These are phyloP conservation scores for Sextonia rubra DNA, from an alignment of 164 flowering plant genomes.

Conservation along the genomic window DNA sequence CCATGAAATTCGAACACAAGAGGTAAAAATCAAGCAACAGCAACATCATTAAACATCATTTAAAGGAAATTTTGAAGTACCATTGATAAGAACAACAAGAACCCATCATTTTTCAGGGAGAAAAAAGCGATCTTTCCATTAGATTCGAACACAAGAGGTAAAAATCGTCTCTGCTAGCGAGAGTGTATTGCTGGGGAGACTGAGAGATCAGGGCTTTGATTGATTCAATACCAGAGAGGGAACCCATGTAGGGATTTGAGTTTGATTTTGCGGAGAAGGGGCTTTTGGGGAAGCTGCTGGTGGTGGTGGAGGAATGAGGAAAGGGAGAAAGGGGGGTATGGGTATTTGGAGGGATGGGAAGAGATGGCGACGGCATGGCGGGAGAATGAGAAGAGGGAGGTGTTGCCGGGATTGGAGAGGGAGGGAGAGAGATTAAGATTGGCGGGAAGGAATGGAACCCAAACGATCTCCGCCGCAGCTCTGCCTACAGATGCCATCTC, in stretches of 20 bases:
- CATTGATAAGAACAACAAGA: no score
- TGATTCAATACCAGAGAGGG: slow-evolving; percentile 25
- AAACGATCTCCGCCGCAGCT: slow-evolving; percentile 36
- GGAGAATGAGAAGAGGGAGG: background rate
- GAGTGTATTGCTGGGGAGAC: slow-evolving; percentile 43
- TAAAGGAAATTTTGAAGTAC: no score
- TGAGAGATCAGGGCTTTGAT: no score
- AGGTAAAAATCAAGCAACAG: no score
- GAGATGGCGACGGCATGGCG: background rate
- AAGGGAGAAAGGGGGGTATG: no score
- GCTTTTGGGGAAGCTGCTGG: background rate
- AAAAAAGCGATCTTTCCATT: no score
- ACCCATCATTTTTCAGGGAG: no score
- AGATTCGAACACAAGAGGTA: no score
- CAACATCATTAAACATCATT: no score
- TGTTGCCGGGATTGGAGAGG: background rate
- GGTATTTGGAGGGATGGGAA: background rate
- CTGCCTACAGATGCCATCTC: slow-evolving; percentile 43
- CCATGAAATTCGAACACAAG: no score
- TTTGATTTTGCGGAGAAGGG: background rate
- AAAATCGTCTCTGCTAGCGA: slow-evolving; percentile 68
- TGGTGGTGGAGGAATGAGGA: background rate
- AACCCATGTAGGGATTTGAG: slow-evolving; percentile 29
- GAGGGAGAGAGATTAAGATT: background rate
- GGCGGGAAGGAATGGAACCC: slow-evolving; percentile 10